These are phyloP conservation scores for Hyphopichia fennica DNA, from an alignment of 1,139 yeast genomes.

Conservation along the genomic window DNA sequence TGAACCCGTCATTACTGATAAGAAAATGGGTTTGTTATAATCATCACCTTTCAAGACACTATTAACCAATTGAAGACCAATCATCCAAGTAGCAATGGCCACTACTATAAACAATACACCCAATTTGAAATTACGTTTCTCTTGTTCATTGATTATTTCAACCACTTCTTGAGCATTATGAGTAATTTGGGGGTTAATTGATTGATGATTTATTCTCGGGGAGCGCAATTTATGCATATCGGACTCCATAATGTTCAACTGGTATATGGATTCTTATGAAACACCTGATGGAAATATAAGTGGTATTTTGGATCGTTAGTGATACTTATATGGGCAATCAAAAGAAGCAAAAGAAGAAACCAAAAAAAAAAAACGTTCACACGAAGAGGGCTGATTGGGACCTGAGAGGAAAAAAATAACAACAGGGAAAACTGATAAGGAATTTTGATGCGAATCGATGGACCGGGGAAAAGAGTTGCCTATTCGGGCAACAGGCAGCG, in stretches of 20 bases:
- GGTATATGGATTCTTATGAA: too few species aligned
- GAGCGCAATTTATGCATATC: not conserved
- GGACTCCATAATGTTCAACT: not conserved
- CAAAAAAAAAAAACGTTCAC: too few species aligned
- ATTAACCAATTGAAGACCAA: constrained; percentile 51
- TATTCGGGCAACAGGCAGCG: too few species aligned
- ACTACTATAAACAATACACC: constrained; percentile 44
- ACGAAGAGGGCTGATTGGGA: too few species aligned
- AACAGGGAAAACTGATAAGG: too few species aligned
- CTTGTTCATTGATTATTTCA: constrained; percentile 47
- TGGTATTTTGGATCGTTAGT: too few species aligned
- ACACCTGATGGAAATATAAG: too few species aligned
- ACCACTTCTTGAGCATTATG: constrained; percentile 38
- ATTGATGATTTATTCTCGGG: constrained; percentile 1
- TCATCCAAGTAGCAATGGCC: constrained; percentile 48
- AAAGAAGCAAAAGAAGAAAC: too few species aligned
- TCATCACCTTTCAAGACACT: constrained; percentile 47
- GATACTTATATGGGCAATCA: too few species aligned
- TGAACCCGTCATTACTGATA: constrained; percentile 48
- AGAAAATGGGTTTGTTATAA: constrained; percentile 48
- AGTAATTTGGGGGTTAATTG: constrained; percentile 11
- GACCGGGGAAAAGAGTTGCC: too few species aligned
- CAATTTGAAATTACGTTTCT: constrained; percentile 38
- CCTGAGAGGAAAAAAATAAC: too few species aligned
- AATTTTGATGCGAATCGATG: too few species aligned